These are phyloP conservation scores for Boechera stricta DNA, from an alignment of 345 rosid species.

Conservation along the genomic window DNA sequence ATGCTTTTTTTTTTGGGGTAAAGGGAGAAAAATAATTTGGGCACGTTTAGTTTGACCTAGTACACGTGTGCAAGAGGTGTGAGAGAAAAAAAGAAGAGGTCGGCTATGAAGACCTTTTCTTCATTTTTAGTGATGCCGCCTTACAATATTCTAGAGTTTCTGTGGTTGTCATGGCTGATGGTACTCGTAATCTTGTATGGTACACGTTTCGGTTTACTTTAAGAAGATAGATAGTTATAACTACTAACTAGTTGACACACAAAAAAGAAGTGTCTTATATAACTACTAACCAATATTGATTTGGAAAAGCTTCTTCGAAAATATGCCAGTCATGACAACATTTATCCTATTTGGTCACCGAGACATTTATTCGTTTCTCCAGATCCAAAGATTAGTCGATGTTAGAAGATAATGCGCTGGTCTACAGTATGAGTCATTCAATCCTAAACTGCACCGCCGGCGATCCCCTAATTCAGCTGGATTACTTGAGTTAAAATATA, in stretches of 20 bases:
- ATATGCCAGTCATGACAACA: not conserved
- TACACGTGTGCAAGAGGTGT: conserved; percentile 44
- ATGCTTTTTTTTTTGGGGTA: conserved; percentile 12
- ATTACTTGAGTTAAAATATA: no score
- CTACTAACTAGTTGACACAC: conserved; percentile 41
- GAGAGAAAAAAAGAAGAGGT: conserved; percentile 10
- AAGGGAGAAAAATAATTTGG: conserved; percentile 3
- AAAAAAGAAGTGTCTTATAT: not conserved
- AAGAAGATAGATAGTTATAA: conserved; percentile 21
- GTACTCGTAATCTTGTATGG: conserved; percentile 20
- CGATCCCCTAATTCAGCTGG: no score
- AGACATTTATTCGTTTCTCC: no score
- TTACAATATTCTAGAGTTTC: conserved; percentile 32
- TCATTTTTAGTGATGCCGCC: conserved; percentile 16
- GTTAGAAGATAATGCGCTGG: no score
- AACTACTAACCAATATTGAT: conserved; percentile 31
- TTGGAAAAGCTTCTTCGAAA: not conserved
- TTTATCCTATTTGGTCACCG: no score
- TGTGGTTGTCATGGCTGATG: conserved; percentile 28
- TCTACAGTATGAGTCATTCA: no score
- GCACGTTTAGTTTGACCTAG: conserved; percentile 45
- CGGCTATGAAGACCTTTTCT: conserved; percentile 34
- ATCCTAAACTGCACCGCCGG: no score
- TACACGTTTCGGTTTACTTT: conserved; percentile 38
- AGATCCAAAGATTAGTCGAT: no score